phyloP scores from a whole-genome alignment of 768 basidiomycete species.

The Leccinellum luteum region DNA sequence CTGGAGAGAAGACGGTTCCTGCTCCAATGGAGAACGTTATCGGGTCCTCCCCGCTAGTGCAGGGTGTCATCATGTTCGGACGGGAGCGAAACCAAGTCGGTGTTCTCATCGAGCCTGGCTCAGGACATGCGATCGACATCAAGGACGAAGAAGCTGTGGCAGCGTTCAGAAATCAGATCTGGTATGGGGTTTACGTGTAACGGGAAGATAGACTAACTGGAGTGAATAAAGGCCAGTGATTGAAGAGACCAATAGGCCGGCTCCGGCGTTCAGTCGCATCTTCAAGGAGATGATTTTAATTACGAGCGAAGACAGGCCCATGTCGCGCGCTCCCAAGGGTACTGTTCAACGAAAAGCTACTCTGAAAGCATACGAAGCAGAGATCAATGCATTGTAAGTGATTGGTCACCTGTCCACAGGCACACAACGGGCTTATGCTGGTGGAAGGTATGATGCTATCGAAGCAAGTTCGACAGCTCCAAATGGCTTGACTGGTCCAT shows the following conservation, averaged over 20 bases:
- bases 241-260: conserved; percentile 41
- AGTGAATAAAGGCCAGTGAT: conserved; percentile 33
- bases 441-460: conserved; percentile 32
- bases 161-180: conserved; percentile 31
- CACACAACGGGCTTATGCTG: neutral
- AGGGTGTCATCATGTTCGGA: conserved; percentile 34
- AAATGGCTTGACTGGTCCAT: conserved; percentile 20
- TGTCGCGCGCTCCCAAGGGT: conserved; percentile 45
- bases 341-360: conserved; percentile 41
- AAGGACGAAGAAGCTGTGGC: conserved; percentile 21
- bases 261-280: conserved; percentile 43
- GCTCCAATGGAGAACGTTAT: conserved; percentile 25
- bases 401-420: rapidly evolving
- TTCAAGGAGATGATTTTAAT: conserved; percentile 56
- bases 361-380: conserved; percentile 38
- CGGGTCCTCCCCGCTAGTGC: conserved; percentile 16
- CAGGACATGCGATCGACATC: conserved; percentile 17
- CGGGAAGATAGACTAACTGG: neutral
- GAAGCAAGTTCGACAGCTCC: conserved; percentile 24
- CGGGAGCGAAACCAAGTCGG: conserved; percentile 31
- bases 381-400: conserved; percentile 47
- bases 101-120: conserved; percentile 30
- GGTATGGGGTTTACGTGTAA: conserved; percentile 14
- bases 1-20: conserved; percentile 15
- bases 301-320: conserved; percentile 38